Conservation (phyloP, 208 protist species). For the Acanthamoeba triangularis region DNA sequence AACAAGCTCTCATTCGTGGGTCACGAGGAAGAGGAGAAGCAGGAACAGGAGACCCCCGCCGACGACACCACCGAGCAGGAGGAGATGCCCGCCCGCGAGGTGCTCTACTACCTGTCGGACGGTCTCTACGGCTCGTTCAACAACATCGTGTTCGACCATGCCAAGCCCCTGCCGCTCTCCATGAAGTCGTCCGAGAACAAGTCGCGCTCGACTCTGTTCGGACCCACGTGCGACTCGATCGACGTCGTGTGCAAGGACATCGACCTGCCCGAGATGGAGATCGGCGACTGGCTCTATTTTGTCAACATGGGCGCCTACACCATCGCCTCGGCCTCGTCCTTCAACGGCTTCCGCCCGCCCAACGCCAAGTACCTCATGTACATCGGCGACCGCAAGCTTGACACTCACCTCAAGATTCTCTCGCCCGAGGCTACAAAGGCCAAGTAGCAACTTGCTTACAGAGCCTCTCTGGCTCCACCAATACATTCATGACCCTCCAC, state of each 20-base stretch:
- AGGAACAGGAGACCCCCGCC: background rate
- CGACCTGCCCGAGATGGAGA: slow-evolving; percentile 89
- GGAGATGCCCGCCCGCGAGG: slow-evolving; percentile 79
- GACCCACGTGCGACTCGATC: slow-evolving; percentile 93
- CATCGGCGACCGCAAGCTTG: slow-evolving; percentile 12
- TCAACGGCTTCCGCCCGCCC: slow-evolving; percentile 88
- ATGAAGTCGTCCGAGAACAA: slow-evolving; percentile 38
- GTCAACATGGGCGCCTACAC: slow-evolving; percentile 95
- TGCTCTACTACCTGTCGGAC: slow-evolving; percentile 93
- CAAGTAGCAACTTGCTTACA: background rate
- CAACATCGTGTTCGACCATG: slow-evolving; percentile 91
- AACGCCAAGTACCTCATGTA: slow-evolving; percentile 49
- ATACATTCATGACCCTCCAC: too few species aligned
- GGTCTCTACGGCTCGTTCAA: slow-evolving; percentile 95
- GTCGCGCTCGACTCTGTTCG: slow-evolving; percentile 87
- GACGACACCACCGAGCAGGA: slow-evolving; percentile 61
- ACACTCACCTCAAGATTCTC: slow-evolving; percentile 6
- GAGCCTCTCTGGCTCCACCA: too few species aligned
- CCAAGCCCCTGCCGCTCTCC: slow-evolving; percentile 73
- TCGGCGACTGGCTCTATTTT: slow-evolving; percentile 94
- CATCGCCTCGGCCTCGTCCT: slow-evolving; percentile 82
- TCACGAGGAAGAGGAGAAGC: background rate
- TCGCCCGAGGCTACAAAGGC: background rate
- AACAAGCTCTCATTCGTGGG: slow-evolving; percentile 5
- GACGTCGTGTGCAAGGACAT: slow-evolving; percentile 89